phyloP scores from a whole-genome alignment of 2,329 filamentous ascomycete genomes.

The Penicillium digitatum region DNA sequence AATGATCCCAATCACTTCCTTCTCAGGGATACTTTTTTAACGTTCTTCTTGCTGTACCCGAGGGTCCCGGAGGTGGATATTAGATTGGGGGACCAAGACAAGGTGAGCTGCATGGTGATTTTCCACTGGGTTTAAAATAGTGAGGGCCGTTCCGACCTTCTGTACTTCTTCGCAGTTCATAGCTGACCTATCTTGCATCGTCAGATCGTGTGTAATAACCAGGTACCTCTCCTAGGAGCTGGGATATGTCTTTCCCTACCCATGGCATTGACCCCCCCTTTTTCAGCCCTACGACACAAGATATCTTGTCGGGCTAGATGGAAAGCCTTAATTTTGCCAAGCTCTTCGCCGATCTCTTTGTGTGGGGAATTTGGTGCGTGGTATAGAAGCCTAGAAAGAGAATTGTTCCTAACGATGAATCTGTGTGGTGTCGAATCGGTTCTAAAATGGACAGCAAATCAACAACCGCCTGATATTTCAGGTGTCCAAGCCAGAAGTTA shows the following conservation, averaged over 20 bases:
- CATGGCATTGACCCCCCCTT: not conserved
- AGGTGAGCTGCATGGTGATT: constrained; percentile 16
- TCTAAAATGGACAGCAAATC: too few species aligned
- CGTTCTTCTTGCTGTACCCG: constrained; percentile 25
- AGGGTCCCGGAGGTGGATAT: constrained; percentile 32
- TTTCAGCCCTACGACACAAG: not conserved
- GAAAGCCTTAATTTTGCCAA: not conserved
- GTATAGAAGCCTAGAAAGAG: not conserved
- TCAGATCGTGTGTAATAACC: not conserved
- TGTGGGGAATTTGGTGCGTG: not conserved
- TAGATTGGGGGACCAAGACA: constrained; percentile 40
- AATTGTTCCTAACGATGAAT: not conserved
- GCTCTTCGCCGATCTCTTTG: not conserved
- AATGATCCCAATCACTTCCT: not conserved
- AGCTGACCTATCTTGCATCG: not conserved
- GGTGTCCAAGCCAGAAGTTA: not conserved
- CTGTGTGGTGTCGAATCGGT: not conserved
- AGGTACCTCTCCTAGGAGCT: too few species aligned
- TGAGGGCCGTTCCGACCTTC: constrained; percentile 5
- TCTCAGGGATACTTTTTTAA: not conserved
- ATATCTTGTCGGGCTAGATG: not conserved
- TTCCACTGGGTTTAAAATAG: not conserved
- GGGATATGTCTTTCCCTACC: not conserved
- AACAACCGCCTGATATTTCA: not conserved
- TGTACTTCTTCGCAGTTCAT: constrained; percentile 9